Evolutionary conservation across 768 basidiomycete species (phyloP).

Genomic region (Rhizopogon rudus): DNA sequence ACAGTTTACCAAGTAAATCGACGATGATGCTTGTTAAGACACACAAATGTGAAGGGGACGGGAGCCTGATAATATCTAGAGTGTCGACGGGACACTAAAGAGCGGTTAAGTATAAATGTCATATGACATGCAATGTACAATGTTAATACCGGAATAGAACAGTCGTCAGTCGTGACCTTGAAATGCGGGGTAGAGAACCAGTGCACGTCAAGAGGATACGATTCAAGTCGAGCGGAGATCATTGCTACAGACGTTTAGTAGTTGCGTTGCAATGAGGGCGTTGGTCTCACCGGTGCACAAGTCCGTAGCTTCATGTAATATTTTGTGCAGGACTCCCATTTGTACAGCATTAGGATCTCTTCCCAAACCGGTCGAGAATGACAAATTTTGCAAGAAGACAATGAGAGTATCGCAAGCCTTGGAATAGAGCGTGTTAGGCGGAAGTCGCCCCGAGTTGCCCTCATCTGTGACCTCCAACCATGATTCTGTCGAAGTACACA

Average conservation of each 20-base stretch:
- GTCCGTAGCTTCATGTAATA: constrained; percentile 20
- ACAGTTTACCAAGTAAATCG: constrained; percentile 36
- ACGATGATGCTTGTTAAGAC: constrained; percentile 43
- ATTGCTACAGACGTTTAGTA: not conserved
- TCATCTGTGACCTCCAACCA: constrained; percentile 49
- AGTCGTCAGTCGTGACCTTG: constrained; percentile 24
- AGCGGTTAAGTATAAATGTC: not conserved
- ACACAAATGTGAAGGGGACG: constrained; percentile 35
- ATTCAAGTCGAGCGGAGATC: constrained; percentile 16
- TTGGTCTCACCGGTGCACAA: not conserved
- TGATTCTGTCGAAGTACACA: constrained; percentile 51
- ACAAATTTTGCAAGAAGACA: constrained; percentile 34
- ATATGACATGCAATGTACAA: not conserved
- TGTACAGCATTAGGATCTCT: not conserved
- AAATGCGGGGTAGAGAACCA: constrained; percentile 36
- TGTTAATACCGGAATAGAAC: constrained; percentile 27
- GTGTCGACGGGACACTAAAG: constrained; percentile 11
- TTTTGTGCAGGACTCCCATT: constrained; percentile 34
- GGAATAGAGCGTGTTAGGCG: constrained; percentile 45
- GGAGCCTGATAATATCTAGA: constrained; percentile 32
- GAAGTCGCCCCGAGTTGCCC: constrained; percentile 33
- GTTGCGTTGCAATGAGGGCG: no score
- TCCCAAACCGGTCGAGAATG: not conserved
- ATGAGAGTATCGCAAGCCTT: constrained; percentile 40
- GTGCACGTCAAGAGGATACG: constrained; percentile 32